Evolutionary conservation across 2,329 filamentous ascomycete species (phyloP).

Genomic region (Aspergillus latus): DNA sequence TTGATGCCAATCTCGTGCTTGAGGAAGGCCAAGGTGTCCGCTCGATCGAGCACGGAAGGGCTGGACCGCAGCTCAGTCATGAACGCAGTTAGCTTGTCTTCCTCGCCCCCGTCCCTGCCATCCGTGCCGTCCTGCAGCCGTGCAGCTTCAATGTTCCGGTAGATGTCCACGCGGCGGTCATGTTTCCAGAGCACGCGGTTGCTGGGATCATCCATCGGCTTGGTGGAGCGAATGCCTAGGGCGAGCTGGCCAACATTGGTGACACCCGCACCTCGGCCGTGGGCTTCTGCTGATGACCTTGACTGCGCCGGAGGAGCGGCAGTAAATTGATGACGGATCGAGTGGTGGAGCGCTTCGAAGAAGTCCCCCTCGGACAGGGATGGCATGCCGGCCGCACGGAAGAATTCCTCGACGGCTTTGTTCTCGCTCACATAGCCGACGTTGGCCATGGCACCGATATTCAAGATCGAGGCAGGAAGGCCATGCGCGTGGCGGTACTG

Average conservation of each 20-base stretch:
- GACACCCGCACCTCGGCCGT: neutral
- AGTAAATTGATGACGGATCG: neutral
- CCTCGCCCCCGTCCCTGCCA: too few species aligned
- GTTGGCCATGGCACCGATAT: slow-evolving; percentile 24
- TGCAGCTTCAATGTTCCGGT: neutral
- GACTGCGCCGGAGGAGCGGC: too few species aligned
- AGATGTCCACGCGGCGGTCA: neutral
- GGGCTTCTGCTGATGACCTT: too few species aligned
- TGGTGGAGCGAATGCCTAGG: neutral
- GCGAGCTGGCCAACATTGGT: neutral
- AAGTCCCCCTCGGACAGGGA: neutral
- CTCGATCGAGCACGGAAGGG: too few species aligned
- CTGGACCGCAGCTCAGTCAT: too few species aligned
- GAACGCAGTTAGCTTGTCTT: too few species aligned
- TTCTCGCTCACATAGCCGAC: slow-evolving; percentile 23
- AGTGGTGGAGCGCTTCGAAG: neutral
- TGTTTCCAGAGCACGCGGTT: neutral
- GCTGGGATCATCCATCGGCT: neutral
- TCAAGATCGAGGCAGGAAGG: slow-evolving; percentile 20
- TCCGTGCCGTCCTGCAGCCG: too few species aligned
- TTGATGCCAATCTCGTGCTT: too few species aligned
- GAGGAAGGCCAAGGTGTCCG: too few species aligned
- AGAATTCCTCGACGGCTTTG: neutral
- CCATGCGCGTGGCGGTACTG: slow-evolving; percentile 21
- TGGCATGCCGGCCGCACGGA: neutral